Conservation (phyloP, 306 rosid species). For the Cucurbita maxima region DNA sequence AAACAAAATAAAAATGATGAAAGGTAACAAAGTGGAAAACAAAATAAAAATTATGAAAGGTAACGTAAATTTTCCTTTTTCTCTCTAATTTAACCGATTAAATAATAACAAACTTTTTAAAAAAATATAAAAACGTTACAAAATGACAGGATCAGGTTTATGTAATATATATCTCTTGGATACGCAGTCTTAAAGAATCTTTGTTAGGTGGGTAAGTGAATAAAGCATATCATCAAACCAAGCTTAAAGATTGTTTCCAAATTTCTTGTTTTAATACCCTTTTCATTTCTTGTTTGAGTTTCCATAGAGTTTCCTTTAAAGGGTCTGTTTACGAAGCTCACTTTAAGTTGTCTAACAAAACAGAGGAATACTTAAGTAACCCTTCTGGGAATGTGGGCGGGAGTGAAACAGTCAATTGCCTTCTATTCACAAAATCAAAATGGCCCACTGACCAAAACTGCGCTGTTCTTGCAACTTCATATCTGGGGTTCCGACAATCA, state of each 20-base stretch:
- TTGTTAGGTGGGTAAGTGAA: background rate
- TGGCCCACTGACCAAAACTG: background rate
- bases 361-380: background rate
- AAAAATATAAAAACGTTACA: no score
- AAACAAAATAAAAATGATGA: background rate
- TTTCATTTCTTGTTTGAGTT: background rate
- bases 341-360: no score
- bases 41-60: background rate
- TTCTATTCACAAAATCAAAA: background rate
- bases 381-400: background rate
- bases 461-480: background rate
- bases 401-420: no score
- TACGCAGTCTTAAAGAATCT: background rate
- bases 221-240: background rate
- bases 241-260: background rate
- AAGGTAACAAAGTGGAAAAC: no score
- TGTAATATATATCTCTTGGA: no score
- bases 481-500: background rate
- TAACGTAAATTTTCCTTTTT: no score
- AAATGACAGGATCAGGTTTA: no score
- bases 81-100: background rate
- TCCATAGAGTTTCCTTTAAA: no score
- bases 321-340: no score
- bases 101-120: no score
- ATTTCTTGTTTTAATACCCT: background rate